Evolutionary conservation across 2,329 filamentous ascomycete species (phyloP), one percentile per base, ranked within the genome.

Genomic region (Elsinoe fawcettii): DNA sequence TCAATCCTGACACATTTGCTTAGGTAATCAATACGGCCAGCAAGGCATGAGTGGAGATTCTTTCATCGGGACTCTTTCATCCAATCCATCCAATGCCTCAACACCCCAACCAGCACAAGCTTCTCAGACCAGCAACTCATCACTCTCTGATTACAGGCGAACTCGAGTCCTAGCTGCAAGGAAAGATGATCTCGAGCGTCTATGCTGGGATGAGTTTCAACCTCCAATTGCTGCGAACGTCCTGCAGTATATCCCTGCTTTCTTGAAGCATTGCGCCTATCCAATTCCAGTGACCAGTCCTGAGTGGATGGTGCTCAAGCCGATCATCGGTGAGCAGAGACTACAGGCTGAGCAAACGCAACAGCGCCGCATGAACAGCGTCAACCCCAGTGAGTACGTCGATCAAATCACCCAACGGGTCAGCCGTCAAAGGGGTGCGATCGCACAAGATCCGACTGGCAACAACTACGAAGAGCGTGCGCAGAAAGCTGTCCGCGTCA

Each of bases 221-320:
- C 87, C 87, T 23, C 85, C 87, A 1, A 73, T 92, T 58, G 72
- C 75, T 51, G 72, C 83, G 37, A 77, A 76, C 62, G 75, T 87
- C 41, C 74, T 91, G 58, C 78, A 79, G 57, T 83, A 86, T 65
- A 87, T 90, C 70, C 80, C 86, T 47, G 83, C 86, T 1, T 92
- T 90, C 68, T 82, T 86, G 66, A 86, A 85, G 36, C 84, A 88
- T 27, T 79, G 87, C 46, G 82, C 88, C 61, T 86, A 89, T 36
- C 80, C 81, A 8, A 77, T 80, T 22, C 83, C 84, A 18, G 74
- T 92, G 63, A 84, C 81, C 61, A 85, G 90, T 59, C 74, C 76
- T 56, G 81, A 84, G 2, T 92, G 87, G 88, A 79, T 81, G 53
- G 72, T 85, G 55, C 74, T 91, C 34, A 82, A 83, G 63, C 82